phyloP scores from a whole-genome alignment of 1,284 basidiomycete genomes.

The Apiotrichum sp. region DNA sequence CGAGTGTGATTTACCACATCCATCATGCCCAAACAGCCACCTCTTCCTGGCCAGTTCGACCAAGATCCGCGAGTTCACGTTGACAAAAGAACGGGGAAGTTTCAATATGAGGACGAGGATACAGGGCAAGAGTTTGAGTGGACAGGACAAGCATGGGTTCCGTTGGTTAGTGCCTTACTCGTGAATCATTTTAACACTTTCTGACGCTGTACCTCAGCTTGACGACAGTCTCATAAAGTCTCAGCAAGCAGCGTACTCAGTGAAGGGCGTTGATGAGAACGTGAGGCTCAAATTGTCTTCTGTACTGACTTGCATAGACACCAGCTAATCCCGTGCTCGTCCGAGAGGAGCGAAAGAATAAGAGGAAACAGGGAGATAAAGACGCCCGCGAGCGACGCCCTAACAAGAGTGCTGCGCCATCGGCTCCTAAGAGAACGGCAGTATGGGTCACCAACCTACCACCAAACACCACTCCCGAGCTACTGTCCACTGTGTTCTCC shows the following conservation, averaged over 20 bases:
- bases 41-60: slow-evolving; percentile 56
- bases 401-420: slow-evolving; percentile 32
- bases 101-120: slow-evolving; percentile 83
- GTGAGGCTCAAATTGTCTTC: slow-evolving; percentile 50
- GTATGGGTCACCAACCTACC: slow-evolving; percentile 87
- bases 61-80: slow-evolving; percentile 66
- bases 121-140: slow-evolving; percentile 80
- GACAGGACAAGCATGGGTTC: slow-evolving; percentile 68
- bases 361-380: slow-evolving; percentile 51
- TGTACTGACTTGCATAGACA: slow-evolving; percentile 50
- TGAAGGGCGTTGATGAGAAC: slow-evolving; percentile 83
- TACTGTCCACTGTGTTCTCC: slow-evolving; percentile 74
- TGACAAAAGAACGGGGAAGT: slow-evolving; percentile 67
- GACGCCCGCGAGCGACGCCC: slow-evolving; percentile 53
- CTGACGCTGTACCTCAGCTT: slow-evolving; percentile 47
- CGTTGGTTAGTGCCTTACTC: slow-evolving; percentile 57
- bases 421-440: slow-evolving; percentile 66
- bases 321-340: slow-evolving; percentile 76
- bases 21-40: slow-evolving; percentile 28
- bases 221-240: slow-evolving; percentile 74
- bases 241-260: slow-evolving; percentile 87
- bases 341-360: slow-evolving; percentile 56
- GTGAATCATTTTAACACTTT: background rate
- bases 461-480: slow-evolving; percentile 63
- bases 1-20: background rate